phyloP scores from a whole-genome alignment of 768 basidiomycete genomes.

The Collybia nuda region DNA sequence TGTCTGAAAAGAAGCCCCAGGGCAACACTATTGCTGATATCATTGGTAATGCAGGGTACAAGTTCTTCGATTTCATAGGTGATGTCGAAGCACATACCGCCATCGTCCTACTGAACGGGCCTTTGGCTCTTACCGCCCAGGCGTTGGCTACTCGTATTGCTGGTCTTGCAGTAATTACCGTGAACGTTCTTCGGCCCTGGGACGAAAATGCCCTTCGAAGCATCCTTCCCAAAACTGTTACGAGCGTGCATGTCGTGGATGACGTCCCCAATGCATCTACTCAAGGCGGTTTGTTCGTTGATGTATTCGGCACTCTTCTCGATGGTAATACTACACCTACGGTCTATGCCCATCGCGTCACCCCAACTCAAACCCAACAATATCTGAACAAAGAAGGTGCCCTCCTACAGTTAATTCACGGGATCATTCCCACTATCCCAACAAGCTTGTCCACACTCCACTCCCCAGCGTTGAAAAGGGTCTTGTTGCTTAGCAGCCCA shows the following conservation, averaged over 20 bases:
- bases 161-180: conserved; percentile 65
- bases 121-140: conserved; percentile 65
- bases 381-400: conserved; percentile 43
- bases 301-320: conserved; percentile 65
- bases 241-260: conserved; percentile 70
- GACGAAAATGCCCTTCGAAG: conserved; percentile 59
- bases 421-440: conserved; percentile 27
- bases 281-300: conserved; percentile 68
- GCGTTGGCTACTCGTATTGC: conserved; percentile 40
- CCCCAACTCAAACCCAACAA: conserved; percentile 53
- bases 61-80: conserved; percentile 77
- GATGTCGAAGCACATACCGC: conserved; percentile 61
- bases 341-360: conserved; percentile 58
- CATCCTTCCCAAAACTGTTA: conserved; percentile 58
- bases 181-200: conserved; percentile 88
- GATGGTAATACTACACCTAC: conserved; percentile 29
- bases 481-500: conserved; percentile 67
- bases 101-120: conserved; percentile 74
- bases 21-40: conserved; percentile 42
- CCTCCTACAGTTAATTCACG: conserved; percentile 42
- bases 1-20: conserved; percentile 27
- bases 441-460: conserved; percentile 37
- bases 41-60: conserved; percentile 59
- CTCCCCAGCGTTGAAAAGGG: conserved; percentile 51
- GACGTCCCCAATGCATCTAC: conserved; percentile 66